Evolutionary conservation across 2,329 filamentous ascomycete genomes (phyloP), one percentile per base, ranked within the genome.

Genomic region (Berkeleyomyces rouxiae): DNA sequence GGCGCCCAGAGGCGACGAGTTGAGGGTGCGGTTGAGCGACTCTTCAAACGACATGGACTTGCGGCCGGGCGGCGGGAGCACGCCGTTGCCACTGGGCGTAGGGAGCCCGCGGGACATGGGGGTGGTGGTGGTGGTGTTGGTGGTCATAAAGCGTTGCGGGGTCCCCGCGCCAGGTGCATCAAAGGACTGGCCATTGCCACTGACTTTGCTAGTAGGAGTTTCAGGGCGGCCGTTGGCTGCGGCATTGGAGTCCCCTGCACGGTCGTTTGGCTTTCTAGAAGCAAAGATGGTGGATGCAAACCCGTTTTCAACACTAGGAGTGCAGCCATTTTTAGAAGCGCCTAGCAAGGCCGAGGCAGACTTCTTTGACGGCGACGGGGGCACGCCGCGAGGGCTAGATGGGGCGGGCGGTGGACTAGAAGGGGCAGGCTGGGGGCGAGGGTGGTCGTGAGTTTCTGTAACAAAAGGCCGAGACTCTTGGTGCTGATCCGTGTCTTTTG

Each of bases 361-460:
- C 62, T 68, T 66, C 31, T 67, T 67, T 42, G 67, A 67, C 53
- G 62, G 62, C 16, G 62, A 64, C 7, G 33, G 58, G n/a, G 62
- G 62, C 4, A 53, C 40, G 37, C 53, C 59, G 3, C 31, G 44
- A 16, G 51, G 36, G 51, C 33, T 55, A 16, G 11, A 55, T 36
- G 51, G 51, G 23, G 11, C 39, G 3, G 33, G 43, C 43, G 43
- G 23, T 23, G 23, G 51, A 36, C 51, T 55, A n/a, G 51, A 39
- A 23, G 51, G 51, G 9, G 51, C n/a, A 37, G 51, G 9, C 11
- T 37, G 13, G 13, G 31, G 36, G 49, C 13, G 31, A 33, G 7
- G 13, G 36, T 55, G 33, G n/a, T 55, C 33, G 33, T 23, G 23
- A 23, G 23, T 23, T 23, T n/a, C 13, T 13, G 51, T 36, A n/a